Percentiles rank a stretch among this genome's conserved stretches.
Conservation (phyloP, 257 asterid genomes). For the Knoxia roxburghii region DNA sequence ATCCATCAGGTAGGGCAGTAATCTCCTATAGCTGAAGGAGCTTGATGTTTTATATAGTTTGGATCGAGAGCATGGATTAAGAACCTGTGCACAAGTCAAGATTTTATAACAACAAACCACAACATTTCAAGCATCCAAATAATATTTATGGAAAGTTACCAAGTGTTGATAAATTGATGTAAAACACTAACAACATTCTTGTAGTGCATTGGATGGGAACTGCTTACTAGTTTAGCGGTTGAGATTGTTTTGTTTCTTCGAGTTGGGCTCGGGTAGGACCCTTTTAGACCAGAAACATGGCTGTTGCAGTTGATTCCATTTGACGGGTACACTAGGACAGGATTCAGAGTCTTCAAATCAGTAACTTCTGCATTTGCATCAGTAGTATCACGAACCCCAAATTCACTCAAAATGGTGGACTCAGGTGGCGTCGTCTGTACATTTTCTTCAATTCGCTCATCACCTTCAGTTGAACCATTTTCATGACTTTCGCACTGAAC, state of each 20-base stretch:
- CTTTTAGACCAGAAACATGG: neutral
- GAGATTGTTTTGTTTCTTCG: constrained; percentile 26
- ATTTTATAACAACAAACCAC: constrained; percentile 12
- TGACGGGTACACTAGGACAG: constrained; percentile 14
- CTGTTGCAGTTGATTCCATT: constrained; percentile 18
- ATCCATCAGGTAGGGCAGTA: constrained; percentile 74
- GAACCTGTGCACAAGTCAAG: constrained; percentile 37
- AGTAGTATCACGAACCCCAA: constrained; percentile 6
- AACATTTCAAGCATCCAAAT: neutral
- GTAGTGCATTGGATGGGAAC: constrained; percentile 3
- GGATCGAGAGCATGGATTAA: constrained; percentile 53
- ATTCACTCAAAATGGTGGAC: constrained; percentile 31
- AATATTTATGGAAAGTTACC: neutral
- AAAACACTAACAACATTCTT: neutral
- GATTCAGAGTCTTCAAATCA: constrained; percentile 15
- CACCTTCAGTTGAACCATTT: constrained; percentile 21
- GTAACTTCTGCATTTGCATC: constrained; percentile 19
- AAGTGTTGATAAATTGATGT: neutral
- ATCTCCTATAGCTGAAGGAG: constrained; percentile 65
- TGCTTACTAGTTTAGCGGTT: constrained; percentile 33
- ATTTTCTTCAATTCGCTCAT: constrained; percentile 29
- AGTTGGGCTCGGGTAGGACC: constrained; percentile 20
- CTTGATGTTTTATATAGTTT: constrained; percentile 50
- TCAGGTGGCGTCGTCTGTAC: constrained; percentile 65
- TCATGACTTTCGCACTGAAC: constrained; percentile 14